Base-by-base conservation (phyloP, 1,284 basidiomycete genomes). In the Cryptococcus floricola region DNA sequence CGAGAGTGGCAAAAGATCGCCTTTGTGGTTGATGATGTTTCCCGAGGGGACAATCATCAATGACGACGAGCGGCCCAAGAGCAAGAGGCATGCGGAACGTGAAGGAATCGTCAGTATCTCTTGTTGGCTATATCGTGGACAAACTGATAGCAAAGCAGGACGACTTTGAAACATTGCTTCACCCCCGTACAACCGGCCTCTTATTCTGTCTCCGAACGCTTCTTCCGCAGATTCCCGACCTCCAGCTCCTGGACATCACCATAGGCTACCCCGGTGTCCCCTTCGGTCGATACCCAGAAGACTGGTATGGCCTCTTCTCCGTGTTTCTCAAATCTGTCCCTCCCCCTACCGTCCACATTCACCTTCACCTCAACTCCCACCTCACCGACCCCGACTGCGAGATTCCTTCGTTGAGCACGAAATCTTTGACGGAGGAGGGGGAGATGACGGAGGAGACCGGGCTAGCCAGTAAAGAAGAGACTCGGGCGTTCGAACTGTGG, bases 31-130 rank as follows among this genome's bases (percentile, higher is more conserved):
- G 63, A 80, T 97, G 48, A 81, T 97, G 47, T 97, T 93, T 71
- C 93, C 93, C 0, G 93, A 97, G 75, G 93, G 93, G 14, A 96
- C 93, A 0, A 84, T 97, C 42, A 86, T 91, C 10, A 90, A 87
- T 70, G 81, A 83, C 53, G 79, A 91, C 61, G 96, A 92, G 3
- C 79, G 89, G 46, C 89, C 88, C 0, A 81, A 88, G 60, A 92
- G 88, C 76, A 84, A 84, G 75, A 87, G 86, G 63, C 96, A 86
- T 70, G 73, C 75, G 1, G 54, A 68, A 8, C 62, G 62, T 9
- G 69, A 77, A 49, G 65, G 65, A 5, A 61, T 76, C 1, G 74
- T 76, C 68, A 78, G 89, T 53, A n/a, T 23, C 31, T 34, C 38
- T 16, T 14, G 43, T 12, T 46, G 27, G 45, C 48, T 37, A 13